These are phyloP conservation scores for Maudiozyma humilis DNA, from an alignment of 1,139 yeast genomes.

Conservation along the genomic window DNA sequence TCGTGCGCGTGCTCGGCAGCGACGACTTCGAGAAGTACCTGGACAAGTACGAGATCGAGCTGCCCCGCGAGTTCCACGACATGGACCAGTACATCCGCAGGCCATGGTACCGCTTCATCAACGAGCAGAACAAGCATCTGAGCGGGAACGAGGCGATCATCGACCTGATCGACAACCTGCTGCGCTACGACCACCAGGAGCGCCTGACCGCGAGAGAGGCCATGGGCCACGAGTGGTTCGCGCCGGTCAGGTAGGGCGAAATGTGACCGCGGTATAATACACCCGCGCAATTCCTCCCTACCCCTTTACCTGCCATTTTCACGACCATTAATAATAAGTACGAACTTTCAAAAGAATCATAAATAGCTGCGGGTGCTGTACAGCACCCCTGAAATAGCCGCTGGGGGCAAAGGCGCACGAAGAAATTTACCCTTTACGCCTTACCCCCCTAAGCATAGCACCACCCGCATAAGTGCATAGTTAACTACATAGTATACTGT, in stretches of 20 bases:
- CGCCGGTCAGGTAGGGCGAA: conserved; percentile 24
- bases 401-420: no score
- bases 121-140: conserved; percentile 61
- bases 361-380: no score
- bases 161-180: conserved; percentile 73
- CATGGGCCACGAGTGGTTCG: conserved; percentile 64
- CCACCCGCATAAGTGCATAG: no score
- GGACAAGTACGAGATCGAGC: conserved; percentile 63
- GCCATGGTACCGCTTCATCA: conserved; percentile 83
- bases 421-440: no score
- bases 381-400: no score
- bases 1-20: conserved; percentile 88
- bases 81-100: conserved; percentile 72
- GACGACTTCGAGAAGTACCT: conserved; percentile 70
- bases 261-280: not conserved
- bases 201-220: conserved; percentile 93
- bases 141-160: conserved; percentile 59
- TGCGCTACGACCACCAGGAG: conserved; percentile 90
- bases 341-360: no score
- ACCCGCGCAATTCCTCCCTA: not conserved
- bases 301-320: no score
- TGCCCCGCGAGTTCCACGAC: conserved; percentile 78
- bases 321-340: no score
- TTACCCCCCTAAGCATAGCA: no score
- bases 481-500: no score